Percentiles rank a stretch among this genome's conserved stretches.
These are phyloP conservation scores for Striga hermonthica DNA, from an alignment of 305 asterid species.

Conservation along the genomic window DNA sequence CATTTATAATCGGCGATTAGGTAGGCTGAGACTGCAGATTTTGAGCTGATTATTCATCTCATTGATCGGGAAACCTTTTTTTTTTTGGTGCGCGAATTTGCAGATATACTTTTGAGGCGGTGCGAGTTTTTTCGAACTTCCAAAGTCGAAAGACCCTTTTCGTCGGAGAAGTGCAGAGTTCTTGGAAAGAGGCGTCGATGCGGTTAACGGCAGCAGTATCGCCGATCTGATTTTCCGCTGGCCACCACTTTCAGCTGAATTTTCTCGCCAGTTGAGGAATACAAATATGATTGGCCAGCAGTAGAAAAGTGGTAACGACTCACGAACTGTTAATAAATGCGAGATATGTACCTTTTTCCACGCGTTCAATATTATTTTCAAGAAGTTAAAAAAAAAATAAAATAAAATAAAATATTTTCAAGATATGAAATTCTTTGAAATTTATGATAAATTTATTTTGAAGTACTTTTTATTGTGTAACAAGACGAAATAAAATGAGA, in stretches of 20 bases:
- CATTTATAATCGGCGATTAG: constrained; percentile 45
- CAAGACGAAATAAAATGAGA: no score
- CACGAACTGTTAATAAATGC: no score
- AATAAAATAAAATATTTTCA: no score
- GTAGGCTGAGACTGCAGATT: constrained; percentile 23
- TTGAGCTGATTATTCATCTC: constrained; percentile 34
- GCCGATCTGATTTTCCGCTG: constrained; percentile 31
- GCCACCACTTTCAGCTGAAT: constrained; percentile 3
- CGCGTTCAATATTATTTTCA: no score
- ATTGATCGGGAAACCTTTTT: constrained; percentile 10
- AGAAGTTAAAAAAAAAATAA: no score
- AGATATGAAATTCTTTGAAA: no score
- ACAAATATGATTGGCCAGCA: no score
- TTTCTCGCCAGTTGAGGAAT: neutral
- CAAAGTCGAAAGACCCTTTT: constrained; percentile 16
- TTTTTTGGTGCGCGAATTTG: constrained; percentile 16
- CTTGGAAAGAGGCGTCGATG: constrained; percentile 32
- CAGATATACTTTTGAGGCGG: constrained; percentile 11
- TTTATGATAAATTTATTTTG: no score
- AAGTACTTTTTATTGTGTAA: no score
- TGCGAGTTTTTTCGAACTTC: constrained; percentile 3
- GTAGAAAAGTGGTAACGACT: no score
- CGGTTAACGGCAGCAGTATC: constrained; percentile 28
- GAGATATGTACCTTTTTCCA: no score
- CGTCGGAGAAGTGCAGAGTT: constrained; percentile 2